phyloP scores from a whole-genome alignment of 164 flowering plant species.

The Annona cherimola region DNA sequence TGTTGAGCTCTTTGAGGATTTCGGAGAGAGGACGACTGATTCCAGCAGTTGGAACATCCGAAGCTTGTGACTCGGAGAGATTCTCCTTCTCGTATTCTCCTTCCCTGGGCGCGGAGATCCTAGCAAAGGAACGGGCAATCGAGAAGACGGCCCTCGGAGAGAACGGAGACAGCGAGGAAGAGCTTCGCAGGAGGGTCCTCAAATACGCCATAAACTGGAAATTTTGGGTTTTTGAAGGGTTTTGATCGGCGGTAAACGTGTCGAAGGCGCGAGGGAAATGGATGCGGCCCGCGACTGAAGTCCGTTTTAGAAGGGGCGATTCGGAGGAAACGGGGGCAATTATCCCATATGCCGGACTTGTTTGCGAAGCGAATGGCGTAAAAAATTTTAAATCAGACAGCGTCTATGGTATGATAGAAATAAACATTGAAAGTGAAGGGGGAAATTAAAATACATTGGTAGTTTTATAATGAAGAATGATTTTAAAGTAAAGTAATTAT shows the following conservation, averaged over 20 bases:
- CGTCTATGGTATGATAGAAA: too few species aligned
- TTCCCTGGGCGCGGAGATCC: neutral
- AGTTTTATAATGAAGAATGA: too few species aligned
- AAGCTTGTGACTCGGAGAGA: slow-evolving; percentile 12
- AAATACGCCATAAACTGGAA: slow-evolving; percentile 1
- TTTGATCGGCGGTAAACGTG: neutral
- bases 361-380: too few species aligned
- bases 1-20: slow-evolving; percentile 69
- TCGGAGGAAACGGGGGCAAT: neutral
- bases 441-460: too few species aligned
- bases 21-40: slow-evolving; percentile 72
- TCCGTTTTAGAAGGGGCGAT: neutral
- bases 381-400: too few species aligned
- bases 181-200: neutral
- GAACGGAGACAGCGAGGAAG: neutral
- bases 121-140: slow-evolving; percentile 12
- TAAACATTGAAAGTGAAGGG: too few species aligned
- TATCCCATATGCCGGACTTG: too few species aligned
- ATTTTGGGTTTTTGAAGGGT: neutral
- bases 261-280: neutral
- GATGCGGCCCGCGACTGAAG: too few species aligned
- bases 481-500: too few species aligned
- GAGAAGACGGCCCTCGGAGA: neutral
- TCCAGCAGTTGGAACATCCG: slow-evolving; percentile 47
- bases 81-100: slow-evolving; percentile 5